Percentiles rank a stretch among this genome's conserved stretches.
Evolutionary conservation across 495 filamentous ascomycete genomes (phyloP).

Genomic region (Tuber brumale): DNA sequence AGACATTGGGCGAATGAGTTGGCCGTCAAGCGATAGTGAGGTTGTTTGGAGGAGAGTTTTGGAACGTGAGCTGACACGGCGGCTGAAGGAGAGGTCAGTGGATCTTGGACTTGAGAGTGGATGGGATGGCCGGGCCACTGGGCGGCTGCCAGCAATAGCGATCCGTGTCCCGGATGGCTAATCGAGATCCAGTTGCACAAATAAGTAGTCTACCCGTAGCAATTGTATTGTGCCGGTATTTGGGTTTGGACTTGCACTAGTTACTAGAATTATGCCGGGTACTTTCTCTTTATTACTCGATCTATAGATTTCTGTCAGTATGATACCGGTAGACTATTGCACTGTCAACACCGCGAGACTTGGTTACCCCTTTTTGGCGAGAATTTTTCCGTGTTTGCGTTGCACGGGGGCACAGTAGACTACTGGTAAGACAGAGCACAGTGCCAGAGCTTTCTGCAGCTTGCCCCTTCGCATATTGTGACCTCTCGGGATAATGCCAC

Average conservation of each 20-base stretch:
- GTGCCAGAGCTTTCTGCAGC: not conserved
- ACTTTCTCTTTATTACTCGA: not conserved
- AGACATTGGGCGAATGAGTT: slow-evolving; percentile 22
- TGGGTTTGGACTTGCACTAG: not conserved
- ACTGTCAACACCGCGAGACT: not conserved
- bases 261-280: not conserved
- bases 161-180: not conserved
- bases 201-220: not conserved
- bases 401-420: not conserved
- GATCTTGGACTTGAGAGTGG: not conserved
- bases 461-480: not conserved
- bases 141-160: not conserved
- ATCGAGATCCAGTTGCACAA: not conserved
- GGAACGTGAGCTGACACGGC: slow-evolving; percentile 23
- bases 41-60: slow-evolving; percentile 9
- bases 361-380: slow-evolving; percentile 1
- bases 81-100: slow-evolving; percentile 14
- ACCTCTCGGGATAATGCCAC: not conserved
- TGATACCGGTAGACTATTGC: no score
- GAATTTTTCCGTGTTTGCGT: not conserved
- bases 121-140: not conserved
- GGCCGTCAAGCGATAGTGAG: slow-evolving; percentile 9
- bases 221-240: not conserved
- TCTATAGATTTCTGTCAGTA: not conserved
- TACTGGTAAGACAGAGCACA: not conserved